Evolutionary conservation across 208 protist species (phyloP).

Genomic region (Crithidia expoeki): DNA sequence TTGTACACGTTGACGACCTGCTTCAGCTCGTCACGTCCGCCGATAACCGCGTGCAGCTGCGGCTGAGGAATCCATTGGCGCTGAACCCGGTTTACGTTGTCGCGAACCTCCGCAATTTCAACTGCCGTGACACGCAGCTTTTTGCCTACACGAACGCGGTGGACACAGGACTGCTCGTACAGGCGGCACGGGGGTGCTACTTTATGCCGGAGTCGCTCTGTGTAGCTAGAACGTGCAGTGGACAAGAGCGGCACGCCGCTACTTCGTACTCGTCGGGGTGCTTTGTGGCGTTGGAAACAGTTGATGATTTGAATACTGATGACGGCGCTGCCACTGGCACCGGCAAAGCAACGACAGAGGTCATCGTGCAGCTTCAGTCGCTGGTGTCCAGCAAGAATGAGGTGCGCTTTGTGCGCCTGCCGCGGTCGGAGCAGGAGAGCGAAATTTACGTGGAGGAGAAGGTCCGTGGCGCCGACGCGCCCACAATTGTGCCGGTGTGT

Average conservation of each 20-base stretch:
- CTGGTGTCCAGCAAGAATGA: slow-evolving; percentile 24
- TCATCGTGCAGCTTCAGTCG: slow-evolving; percentile 16
- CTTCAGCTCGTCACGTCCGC: slow-evolving; percentile 18
- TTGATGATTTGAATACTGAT: neutral
- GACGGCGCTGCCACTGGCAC: neutral
- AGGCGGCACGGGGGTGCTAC: slow-evolving; percentile 18
- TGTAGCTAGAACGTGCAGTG: neutral
- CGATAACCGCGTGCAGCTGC: slow-evolving; percentile 20
- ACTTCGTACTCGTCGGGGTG: slow-evolving; percentile 15
- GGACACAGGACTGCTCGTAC: slow-evolving; percentile 8
- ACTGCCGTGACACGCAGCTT: slow-evolving; percentile 17
- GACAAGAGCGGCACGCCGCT: neutral
- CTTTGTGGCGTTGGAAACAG: slow-evolving; percentile 23
- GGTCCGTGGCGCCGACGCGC: slow-evolving; percentile 3
- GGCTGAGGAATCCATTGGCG: slow-evolving; percentile 5
- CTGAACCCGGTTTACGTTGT: slow-evolving; percentile 24
- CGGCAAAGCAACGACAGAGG: neutral
- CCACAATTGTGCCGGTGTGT: neutral
- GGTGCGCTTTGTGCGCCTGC: slow-evolving; percentile 30
- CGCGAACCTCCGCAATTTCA: slow-evolving; percentile 12
- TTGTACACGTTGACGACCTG: slow-evolving; percentile 31
- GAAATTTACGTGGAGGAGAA: slow-evolving; percentile 13
- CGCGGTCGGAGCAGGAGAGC: slow-evolving; percentile 9
- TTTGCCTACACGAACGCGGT: slow-evolving; percentile 35
- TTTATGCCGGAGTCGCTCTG: neutral